A percentile compares a stretch with the other conserved stretches of the same genome.
These are phyloP conservation scores for Coemansia sp. DNA, from an alignment of 192 early-diverging fungal species.

Conservation along the genomic window DNA sequence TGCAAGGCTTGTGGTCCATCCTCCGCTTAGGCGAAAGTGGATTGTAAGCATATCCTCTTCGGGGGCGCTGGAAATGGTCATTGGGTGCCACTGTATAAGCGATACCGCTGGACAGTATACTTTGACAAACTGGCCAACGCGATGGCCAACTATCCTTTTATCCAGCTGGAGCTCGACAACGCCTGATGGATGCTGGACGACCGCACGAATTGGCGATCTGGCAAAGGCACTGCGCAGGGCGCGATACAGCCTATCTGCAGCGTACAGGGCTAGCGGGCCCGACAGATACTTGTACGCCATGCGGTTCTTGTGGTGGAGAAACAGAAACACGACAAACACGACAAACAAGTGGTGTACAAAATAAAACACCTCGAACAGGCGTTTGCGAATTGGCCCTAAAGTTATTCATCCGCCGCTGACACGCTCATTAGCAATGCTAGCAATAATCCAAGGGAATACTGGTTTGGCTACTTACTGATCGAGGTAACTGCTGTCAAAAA, in stretches of 20 bases:
- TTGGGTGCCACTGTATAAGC: slow-evolving; percentile 72
- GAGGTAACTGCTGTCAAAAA: slow-evolving; percentile 59
- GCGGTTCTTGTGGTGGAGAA: slow-evolving; percentile 63
- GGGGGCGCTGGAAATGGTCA: slow-evolving; percentile 69
- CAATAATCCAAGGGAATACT: too few relatives aligned
- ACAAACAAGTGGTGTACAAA: slow-evolving; percentile 74
- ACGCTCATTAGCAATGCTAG: too few relatives aligned
- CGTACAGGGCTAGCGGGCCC: slow-evolving; percentile 55
- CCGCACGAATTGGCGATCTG: slow-evolving; percentile 59
- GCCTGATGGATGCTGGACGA: slow-evolving; percentile 70
- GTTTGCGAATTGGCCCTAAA: slow-evolving; percentile 51
- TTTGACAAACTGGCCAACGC: slow-evolving; percentile 76
- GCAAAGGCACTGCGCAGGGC: slow-evolving; percentile 51
- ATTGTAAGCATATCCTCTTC: slow-evolving; percentile 74
- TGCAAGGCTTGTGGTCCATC: slow-evolving; percentile 65
- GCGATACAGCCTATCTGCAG: slow-evolving; percentile 61
- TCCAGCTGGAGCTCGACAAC: slow-evolving; percentile 70
- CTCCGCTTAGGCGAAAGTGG: slow-evolving; percentile 73
- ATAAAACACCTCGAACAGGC: slow-evolving; percentile 74
- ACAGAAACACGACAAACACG: slow-evolving; percentile 60
- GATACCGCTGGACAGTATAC: slow-evolving; percentile 69
- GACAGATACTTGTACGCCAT: slow-evolving; percentile 60
- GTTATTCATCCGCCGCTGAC: background rate
- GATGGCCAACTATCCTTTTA: slow-evolving; percentile 48
- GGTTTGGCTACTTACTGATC: slow-evolving; percentile 42